Evolutionary conservation across 2,329 filamentous ascomycete genomes (phyloP).

Genomic region (Tolypocladium pustulatum): DNA sequence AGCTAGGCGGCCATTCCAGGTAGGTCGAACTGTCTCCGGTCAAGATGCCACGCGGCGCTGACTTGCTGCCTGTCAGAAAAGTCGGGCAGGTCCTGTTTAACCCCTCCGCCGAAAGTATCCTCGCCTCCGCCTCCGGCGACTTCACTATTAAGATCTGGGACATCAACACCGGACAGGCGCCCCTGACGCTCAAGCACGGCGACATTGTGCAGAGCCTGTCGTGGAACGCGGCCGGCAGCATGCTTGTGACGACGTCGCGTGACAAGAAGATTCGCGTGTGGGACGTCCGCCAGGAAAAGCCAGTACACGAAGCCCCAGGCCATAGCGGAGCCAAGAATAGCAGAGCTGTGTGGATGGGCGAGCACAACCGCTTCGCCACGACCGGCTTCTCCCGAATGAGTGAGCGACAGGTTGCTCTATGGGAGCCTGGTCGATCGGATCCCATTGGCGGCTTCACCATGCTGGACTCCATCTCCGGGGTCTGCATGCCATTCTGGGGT

Average conservation of each 20-base stretch:
- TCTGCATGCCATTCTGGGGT: slow-evolving; percentile 99
- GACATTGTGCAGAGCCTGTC: slow-evolving; percentile 94
- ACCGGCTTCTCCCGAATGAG: slow-evolving; percentile 99
- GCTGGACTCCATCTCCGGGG: slow-evolving; percentile 90
- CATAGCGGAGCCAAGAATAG: slow-evolving; percentile 96
- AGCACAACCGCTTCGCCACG: slow-evolving; percentile 90
- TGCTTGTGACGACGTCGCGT: slow-evolving; percentile 84
- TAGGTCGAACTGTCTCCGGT: slow-evolving; percentile 25
- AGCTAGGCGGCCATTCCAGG: slow-evolving; percentile 80
- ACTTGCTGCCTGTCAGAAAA: slow-evolving; percentile 49
- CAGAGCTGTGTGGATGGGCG: slow-evolving; percentile 91
- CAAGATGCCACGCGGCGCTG: not conserved
- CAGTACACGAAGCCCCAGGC: slow-evolving; percentile 73
- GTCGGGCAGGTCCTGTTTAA: slow-evolving; percentile 98
- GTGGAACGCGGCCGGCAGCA: slow-evolving; percentile 82
- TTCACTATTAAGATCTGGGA: slow-evolving; percentile 96
- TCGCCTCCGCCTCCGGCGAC: slow-evolving; percentile 91
- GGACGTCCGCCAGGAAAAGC: slow-evolving; percentile 89
- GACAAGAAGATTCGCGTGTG: slow-evolving; percentile 98
- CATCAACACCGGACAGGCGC: slow-evolving; percentile 64
- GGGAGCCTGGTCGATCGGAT: slow-evolving; percentile 80
- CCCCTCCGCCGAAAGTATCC: slow-evolving; percentile 86
- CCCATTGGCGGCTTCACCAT: slow-evolving; percentile 85
- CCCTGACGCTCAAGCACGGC: slow-evolving; percentile 69
- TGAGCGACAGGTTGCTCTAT: slow-evolving; percentile 88